These are phyloP conservation scores for Cicer pinnatifidum DNA, from an alignment of 306 rosid genomes.

Conservation along the genomic window DNA sequence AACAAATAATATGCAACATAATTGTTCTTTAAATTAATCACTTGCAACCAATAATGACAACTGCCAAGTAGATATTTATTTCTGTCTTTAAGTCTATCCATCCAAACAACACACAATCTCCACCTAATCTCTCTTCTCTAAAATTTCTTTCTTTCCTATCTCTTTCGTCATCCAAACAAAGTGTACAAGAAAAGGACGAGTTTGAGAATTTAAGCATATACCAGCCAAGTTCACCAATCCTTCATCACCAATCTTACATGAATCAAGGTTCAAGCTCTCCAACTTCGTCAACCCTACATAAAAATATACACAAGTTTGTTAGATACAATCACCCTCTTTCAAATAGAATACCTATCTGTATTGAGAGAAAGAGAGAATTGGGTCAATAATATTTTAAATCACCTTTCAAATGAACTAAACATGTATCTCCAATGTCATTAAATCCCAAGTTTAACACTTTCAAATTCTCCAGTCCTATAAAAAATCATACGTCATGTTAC, in stretches of 20 bases:
- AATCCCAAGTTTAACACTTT: constrained; percentile 82
- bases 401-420: constrained; percentile 89
- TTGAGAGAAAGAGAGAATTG: constrained; percentile 7
- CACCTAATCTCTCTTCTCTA: not conserved
- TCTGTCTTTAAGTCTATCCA: not conserved
- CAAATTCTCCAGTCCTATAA: constrained; percentile 71
- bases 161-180: constrained; percentile 1
- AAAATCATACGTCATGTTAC: constrained; percentile 3
- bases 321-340: constrained; percentile 20
- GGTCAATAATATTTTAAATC: constrained; percentile 27
- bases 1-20: constrained; percentile 39
- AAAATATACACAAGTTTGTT: constrained; percentile 34
- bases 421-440: constrained; percentile 67
- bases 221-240: constrained; percentile 84
- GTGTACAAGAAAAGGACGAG: not conserved
- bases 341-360: constrained; percentile 19
- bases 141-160: not conserved
- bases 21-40: constrained; percentile 27
- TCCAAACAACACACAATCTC: not conserved
- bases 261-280: constrained; percentile 93
- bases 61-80: constrained; percentile 8
- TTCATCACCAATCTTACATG: constrained; percentile 79
- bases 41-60: constrained; percentile 9
- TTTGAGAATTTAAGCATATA: constrained; percentile 43
- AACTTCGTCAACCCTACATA: constrained; percentile 71